These are phyloP conservation scores for Barnettozyma populi DNA, from an alignment of 805 yeast genomes.

Conservation along the genomic window DNA sequence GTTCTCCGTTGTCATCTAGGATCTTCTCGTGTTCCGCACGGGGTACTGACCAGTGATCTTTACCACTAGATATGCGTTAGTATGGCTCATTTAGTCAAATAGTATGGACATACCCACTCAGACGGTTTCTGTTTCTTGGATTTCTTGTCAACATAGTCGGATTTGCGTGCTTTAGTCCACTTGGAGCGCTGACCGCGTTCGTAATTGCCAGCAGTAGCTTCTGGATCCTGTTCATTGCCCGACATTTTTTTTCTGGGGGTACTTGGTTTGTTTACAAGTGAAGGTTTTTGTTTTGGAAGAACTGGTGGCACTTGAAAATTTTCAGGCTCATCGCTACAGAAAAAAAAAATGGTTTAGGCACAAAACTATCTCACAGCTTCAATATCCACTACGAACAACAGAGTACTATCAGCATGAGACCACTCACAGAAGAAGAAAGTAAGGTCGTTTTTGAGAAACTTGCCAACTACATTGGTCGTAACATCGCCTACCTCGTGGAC, in stretches of 20 bases:
- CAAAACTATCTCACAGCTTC: not conserved
- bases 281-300: not conserved
- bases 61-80: conserved; percentile 7
- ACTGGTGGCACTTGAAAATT: not conserved
- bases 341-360: not conserved
- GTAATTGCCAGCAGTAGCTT: conserved; percentile 34
- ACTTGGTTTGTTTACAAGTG: not conserved
- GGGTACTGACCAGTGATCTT: conserved; percentile 13
- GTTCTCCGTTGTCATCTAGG: conserved; percentile 59
- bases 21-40: conserved; percentile 21
- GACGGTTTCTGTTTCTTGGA: conserved; percentile 17
- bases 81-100: not conserved
- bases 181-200: conserved; percentile 38
- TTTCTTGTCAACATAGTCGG: conserved; percentile 17
- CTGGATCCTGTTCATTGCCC: conserved; percentile 25
- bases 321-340: conserved; percentile 6
- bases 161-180: conserved; percentile 25
- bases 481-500: conserved; percentile 81
- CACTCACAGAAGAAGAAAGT: conserved; percentile 94
- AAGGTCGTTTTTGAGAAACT: conserved; percentile 92
- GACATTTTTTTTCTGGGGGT: conserved; percentile 7
- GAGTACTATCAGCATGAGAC: conserved; percentile 58
- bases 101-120: conserved; percentile 23
- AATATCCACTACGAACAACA: not conserved
- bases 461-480: conserved; percentile 95